A percentile compares a stretch with the other conserved stretches of the same genome.
Conservation (phyloP, 1,284 basidiomycete genomes). For the Ustilago curta region DNA sequence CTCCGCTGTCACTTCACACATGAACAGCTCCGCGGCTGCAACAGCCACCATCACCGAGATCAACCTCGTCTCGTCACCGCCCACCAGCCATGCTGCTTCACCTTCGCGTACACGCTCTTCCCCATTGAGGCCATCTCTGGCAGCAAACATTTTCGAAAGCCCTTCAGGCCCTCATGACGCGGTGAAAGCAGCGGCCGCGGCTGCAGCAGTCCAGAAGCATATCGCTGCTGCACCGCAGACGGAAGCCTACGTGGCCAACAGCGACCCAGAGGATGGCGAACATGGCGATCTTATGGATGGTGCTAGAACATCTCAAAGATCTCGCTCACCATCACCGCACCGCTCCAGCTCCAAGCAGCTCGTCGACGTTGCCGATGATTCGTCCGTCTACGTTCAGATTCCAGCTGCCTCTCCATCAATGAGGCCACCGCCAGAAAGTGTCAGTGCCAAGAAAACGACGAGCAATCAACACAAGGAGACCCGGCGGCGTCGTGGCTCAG, state of each 20-base stretch:
- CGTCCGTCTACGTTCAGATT: slow-evolving; percentile 30
- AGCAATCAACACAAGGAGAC: slow-evolving; percentile 15
- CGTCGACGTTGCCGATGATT: background rate
- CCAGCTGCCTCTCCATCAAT: slow-evolving; percentile 17
- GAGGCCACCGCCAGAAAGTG: slow-evolving; percentile 5
- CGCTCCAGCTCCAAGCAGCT: background rate
- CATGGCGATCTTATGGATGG: slow-evolving; percentile 2
- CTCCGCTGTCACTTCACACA: slow-evolving; percentile 14
- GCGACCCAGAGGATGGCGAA: slow-evolving; percentile 26
- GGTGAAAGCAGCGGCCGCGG: background rate
- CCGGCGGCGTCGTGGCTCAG: slow-evolving; percentile 16
- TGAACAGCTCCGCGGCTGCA: slow-evolving; percentile 27
- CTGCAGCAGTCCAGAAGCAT: background rate
- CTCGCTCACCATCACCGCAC: slow-evolving; percentile 4
- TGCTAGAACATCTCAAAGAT: background rate
- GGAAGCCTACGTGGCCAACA: slow-evolving; percentile 20
- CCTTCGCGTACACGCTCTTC: slow-evolving; percentile 16
- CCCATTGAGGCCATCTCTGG: slow-evolving; percentile 19
- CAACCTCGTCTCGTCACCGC: slow-evolving; percentile 33
- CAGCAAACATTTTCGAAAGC: slow-evolving; percentile 13
- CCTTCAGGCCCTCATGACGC: background rate
- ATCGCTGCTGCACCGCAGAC: background rate
- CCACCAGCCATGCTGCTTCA: slow-evolving; percentile 29
- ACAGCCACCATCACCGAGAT: slow-evolving; percentile 30
- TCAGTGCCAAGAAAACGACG: slow-evolving; percentile 13